These are phyloP conservation scores for Pseudogymnoascus sp. DNA, from an alignment of 2,329 filamentous ascomycete species.

Conservation along the genomic window DNA sequence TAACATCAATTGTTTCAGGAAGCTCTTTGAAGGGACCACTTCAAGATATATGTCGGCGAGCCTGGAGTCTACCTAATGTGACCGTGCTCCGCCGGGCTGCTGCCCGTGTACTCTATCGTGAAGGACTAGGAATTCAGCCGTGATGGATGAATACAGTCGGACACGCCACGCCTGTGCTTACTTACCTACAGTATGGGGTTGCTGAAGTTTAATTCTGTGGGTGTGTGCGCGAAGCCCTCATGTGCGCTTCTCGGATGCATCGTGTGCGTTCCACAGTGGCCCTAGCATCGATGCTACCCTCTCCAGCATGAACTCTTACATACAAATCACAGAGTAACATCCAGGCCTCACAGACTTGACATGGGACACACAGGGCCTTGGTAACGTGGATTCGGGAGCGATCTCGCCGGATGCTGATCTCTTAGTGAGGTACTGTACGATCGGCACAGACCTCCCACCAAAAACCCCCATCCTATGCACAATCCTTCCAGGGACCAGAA, in stretches of 20 bases:
- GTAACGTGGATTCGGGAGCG: constrained; percentile 5
- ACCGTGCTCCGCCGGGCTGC: background rate
- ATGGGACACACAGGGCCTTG: background rate
- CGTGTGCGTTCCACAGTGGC: background rate
- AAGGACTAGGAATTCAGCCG: constrained; percentile 3
- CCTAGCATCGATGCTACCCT: constrained; percentile 4
- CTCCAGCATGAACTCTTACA: constrained; percentile 3
- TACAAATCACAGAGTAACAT: background rate
- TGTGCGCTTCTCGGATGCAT: constrained; percentile 4
- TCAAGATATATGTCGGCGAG: constrained; percentile 5
- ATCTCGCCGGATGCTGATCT: constrained; percentile 5
- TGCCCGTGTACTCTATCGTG: constrained; percentile 1
- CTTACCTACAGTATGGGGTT: background rate
- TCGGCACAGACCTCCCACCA: constrained; percentile 4
- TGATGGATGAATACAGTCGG: background rate
- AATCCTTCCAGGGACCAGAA: background rate
- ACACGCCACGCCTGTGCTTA: background rate
- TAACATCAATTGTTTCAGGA: background rate
- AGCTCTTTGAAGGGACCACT: background rate
- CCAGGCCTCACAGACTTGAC: constrained; percentile 1
- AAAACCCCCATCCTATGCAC: background rate
- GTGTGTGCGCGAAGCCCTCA: background rate
- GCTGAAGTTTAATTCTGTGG: constrained; percentile 3
- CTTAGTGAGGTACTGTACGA: constrained; percentile 1
- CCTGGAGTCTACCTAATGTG: background rate